Conservation (phyloP, 164 flowering plant genomes). For the Vitis cinerea region DNA sequence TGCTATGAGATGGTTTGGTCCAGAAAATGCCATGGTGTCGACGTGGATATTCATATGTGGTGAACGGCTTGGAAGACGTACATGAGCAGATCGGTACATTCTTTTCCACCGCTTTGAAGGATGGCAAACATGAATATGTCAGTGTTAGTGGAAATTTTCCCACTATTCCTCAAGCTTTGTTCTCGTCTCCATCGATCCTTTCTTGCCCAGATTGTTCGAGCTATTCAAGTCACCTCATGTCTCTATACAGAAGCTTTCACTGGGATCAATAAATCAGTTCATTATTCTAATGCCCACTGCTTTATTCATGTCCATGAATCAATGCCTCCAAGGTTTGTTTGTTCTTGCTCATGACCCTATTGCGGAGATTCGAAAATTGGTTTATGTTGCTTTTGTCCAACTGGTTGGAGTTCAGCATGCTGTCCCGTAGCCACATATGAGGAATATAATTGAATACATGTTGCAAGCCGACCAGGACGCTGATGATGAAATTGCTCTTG, state of each 20-base stretch:
- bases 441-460: slow-evolving; percentile 88
- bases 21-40: no score
- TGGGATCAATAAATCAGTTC: slow-evolving; percentile 87
- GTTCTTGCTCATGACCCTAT: slow-evolving; percentile 77
- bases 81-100: no score
- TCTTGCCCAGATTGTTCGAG: slow-evolving; percentile 28
- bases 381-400: slow-evolving; percentile 90
- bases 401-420: slow-evolving; percentile 83
- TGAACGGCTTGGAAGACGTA: no score
- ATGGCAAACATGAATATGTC: no score
- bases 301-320: slow-evolving; percentile 77
- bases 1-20: no score
- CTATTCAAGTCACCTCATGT: slow-evolving; percentile 90
- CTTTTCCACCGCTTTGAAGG: no score
- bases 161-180: no score
- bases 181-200: no score
- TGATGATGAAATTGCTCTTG: slow-evolving; percentile 95
- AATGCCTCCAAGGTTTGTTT: slow-evolving; percentile 93
- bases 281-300: slow-evolving; percentile 94
- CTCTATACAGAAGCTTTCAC: slow-evolving; percentile 78
- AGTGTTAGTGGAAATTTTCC: no score
- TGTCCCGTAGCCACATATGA: slow-evolving; percentile 86
- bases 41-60: no score
- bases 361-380: slow-evolving; percentile 94
- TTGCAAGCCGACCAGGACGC: slow-evolving; percentile 87